Base-by-base conservation (phyloP, 1,284 basidiomycete species). In the Agroathelia rolfsii region DNA sequence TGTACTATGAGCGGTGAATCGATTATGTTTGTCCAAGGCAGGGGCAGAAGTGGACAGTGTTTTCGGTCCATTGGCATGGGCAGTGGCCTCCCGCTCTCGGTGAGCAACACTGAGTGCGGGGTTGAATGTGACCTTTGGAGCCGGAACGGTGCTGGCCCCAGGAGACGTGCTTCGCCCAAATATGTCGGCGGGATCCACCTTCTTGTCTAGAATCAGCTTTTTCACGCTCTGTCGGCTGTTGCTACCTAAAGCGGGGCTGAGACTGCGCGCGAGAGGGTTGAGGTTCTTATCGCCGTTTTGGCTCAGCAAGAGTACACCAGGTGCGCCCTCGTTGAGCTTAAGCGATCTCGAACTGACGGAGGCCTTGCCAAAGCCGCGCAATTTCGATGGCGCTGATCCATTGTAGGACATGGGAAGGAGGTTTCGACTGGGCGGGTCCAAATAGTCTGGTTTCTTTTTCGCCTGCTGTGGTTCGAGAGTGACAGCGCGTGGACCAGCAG, bases 141-240 rank as follows among this genome's bases (percentile, higher is more conserved):
- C 57, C 10, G 55, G 49, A 24, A 58, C 55, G 25, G 58, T 51
- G 27, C 62, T 52, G 24, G 55, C 45, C 10, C 56, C 56, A 24
- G 65, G 63, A 10, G 58, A 60, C 30, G 58, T 66, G 3, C 71
- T 67, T 51, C 72, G 73, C 42, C 58, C 63, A 44, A 83, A 79
- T 32, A 83, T 45, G 40, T 84, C 76, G n/a, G 68, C 59, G 10
- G 79, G 66, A 35, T 82, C 79, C 11, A 83, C 64, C 48, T 76
- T 83, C 53, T 80, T 85, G 50, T 92, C 84, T 36, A 97, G 59
- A 24, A 93, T 81, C 34, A 98, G 73, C 55, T 95, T 94, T 69
- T 97, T 98, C 41, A 96, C 88, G 52, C 87, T 95, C 37, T 82
- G 76, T 24, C 83, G 71, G 14, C 61, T 59, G n/a, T 76, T 75